Evolutionary conservation across 441 rosid genomes (phyloP), one percentile per base, ranked within the genome.

Genomic region (Theobroma grandiflorum): DNA sequence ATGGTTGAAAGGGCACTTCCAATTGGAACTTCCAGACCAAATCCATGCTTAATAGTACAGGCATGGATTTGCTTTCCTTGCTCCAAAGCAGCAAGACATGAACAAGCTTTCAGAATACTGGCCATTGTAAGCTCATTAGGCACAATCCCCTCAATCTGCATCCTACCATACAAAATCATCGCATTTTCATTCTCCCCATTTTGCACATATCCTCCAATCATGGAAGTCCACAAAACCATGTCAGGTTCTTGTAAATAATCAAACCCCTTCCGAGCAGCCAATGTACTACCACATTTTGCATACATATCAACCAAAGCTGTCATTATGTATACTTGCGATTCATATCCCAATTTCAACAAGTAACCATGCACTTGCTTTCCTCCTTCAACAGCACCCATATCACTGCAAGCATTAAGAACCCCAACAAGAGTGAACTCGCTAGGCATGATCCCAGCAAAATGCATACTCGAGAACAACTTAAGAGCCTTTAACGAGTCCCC

Each of bases 221-320:
- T 81, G 38, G 98, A 92, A 58, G 96, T 95, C 98, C 97, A 95
- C 45, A 94, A 84, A 66, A 94, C 90, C 31, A 92, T 86, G 85
- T 95, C 99, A 14, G 91, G 90, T 57, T 90, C 89, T 72, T 81
- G 89, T 26, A 95, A 80, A 83, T 78, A 77, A 77, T 90, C 82
- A 83, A 95, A 95, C 47, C 90, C 93, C 83, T 89, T 91, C 71
- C 93, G 82, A 49, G 98, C 96, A 72, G 89, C 93, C 73, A 45
- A 82, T 49, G 82, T 86, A 79, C 83, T 82, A 66, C 94, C 90
- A 18, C 89, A 90, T 85, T 94, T 95, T n/a, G 94, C 97, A 79
- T 94, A 92, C 98, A 95, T 92, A 85, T 95, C 96, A 85, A 91
- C 95, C 88, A 94, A 85, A 80, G 98, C 95, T 1, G 97, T 90